Conservation (phyloP, 2,329 filamentous ascomycete genomes). For the Rhinocladiella mackenziei region DNA sequence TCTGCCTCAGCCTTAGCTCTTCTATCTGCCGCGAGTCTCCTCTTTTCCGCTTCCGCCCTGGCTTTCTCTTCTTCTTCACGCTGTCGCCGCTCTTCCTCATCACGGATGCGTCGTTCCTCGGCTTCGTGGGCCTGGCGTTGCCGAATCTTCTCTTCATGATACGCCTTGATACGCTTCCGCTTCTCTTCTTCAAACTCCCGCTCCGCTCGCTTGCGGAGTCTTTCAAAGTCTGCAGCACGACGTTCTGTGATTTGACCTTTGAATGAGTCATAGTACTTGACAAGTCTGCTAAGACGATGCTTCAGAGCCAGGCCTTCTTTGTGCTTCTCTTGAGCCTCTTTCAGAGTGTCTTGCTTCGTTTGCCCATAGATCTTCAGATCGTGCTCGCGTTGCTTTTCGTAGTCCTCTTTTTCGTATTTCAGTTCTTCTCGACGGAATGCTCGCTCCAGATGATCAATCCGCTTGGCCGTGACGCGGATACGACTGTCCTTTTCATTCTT, state of each 20-base stretch:
- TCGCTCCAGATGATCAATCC: slow-evolving; percentile 93
- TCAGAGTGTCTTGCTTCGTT: slow-evolving; percentile 70
- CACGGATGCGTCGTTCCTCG: slow-evolving; percentile 68
- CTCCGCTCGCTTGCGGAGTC: slow-evolving; percentile 84
- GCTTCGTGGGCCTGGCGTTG: slow-evolving; percentile 84
- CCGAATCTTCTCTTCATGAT: slow-evolving; percentile 73
- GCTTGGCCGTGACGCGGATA: slow-evolving; percentile 86
- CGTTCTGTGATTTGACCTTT: slow-evolving; percentile 76
- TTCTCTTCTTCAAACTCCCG: slow-evolving; percentile 91
- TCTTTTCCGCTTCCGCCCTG: slow-evolving; percentile 73
- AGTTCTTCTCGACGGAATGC: slow-evolving; percentile 93
- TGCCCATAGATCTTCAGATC: slow-evolving; percentile 79
- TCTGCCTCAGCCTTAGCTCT: slow-evolving; percentile 57
- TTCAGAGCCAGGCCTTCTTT: slow-evolving; percentile 89
- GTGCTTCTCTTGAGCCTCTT: slow-evolving; percentile 81
- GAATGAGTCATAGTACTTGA: slow-evolving; percentile 81
- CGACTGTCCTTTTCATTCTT: slow-evolving; percentile 95
- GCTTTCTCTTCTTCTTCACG: slow-evolving; percentile 83
- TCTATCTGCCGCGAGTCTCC: slow-evolving; percentile 69
- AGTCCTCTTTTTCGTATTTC: slow-evolving; percentile 85
- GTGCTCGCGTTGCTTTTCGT: slow-evolving; percentile 71
- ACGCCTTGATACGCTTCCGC: slow-evolving; percentile 78
- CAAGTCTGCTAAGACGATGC: slow-evolving; percentile 80
- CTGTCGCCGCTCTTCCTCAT: slow-evolving; percentile 78
- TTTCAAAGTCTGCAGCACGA: slow-evolving; percentile 93